These are phyloP conservation scores for Moringa oleifera DNA, from an alignment of 345 rosid species.

Conservation along the genomic window DNA sequence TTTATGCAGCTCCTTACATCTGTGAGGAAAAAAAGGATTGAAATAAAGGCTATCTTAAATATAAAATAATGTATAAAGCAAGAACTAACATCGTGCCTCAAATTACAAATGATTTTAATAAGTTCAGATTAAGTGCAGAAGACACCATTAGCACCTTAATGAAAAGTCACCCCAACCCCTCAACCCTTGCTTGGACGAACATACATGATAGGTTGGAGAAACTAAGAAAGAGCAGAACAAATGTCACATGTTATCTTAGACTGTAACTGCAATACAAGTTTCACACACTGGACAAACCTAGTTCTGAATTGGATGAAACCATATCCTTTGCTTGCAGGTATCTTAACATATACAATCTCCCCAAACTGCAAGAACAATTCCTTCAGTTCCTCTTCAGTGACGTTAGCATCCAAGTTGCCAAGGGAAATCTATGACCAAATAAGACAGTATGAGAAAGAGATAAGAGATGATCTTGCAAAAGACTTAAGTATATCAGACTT, in stretches of 20 bases:
- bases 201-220: too few species aligned
- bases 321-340: constrained; percentile 86
- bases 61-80: neutral
- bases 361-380: constrained; percentile 68
- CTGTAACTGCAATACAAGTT: neutral
- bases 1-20: constrained; percentile 13
- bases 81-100: neutral
- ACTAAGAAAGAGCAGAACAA: neutral
- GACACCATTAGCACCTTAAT: too few species aligned
- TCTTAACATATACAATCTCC: constrained; percentile 68
- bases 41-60: constrained; percentile 3
- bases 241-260: neutral
- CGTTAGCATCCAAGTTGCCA: constrained; percentile 77
- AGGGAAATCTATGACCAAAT: constrained; percentile 55
- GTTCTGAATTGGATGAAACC: constrained; percentile 78
- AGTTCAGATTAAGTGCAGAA: too few species aligned
- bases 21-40: constrained; percentile 4
- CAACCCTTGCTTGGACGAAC: too few species aligned
- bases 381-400: constrained; percentile 81
- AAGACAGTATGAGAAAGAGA: constrained; percentile 18
- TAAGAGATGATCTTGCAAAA: constrained; percentile 8
- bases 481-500: constrained; percentile 24
- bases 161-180: too few species aligned
- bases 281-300: constrained; percentile 37
- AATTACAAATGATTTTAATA: neutral